These are phyloP conservation scores for Podospora conica DNA, from an alignment of 495 filamentous ascomycete genomes.

Conservation along the genomic window DNA sequence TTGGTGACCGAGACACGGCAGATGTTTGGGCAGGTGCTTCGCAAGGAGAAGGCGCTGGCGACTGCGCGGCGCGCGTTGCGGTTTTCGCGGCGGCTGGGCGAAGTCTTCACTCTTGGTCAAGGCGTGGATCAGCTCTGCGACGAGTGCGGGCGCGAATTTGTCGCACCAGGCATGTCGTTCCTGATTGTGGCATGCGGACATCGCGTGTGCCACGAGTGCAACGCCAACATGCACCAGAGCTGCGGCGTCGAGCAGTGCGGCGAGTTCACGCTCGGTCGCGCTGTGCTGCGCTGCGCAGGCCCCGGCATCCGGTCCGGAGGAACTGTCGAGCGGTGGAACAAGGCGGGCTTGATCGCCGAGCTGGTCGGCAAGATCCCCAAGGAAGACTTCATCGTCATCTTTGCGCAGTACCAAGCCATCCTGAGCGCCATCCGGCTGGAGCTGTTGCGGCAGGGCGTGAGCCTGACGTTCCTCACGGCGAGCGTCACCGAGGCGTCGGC, in stretches of 20 bases:
- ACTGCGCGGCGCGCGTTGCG: neutral
- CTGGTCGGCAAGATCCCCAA: constrained; percentile 17
- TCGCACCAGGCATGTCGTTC: constrained; percentile 6
- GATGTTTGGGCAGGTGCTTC: neutral
- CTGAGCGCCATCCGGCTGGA: constrained; percentile 18
- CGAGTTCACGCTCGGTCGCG: constrained; percentile 5
- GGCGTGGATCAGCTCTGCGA: constrained; percentile 7
- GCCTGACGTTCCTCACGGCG: neutral
- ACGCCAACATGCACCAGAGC: constrained; percentile 4
- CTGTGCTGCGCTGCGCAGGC: constrained; percentile 10
- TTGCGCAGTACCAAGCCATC: constrained; percentile 28
- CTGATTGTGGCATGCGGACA: constrained; percentile 33
- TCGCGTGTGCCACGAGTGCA: constrained; percentile 27
- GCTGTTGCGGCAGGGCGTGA: neutral
- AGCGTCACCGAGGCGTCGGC: neutral
- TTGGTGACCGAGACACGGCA: neutral
- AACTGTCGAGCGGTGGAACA: constrained; percentile 11
- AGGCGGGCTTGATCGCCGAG: constrained; percentile 20
- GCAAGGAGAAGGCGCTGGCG: neutral
- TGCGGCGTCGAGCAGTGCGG: constrained; percentile 10
- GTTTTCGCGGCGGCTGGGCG: neutral
- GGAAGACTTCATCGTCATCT: constrained; percentile 29
- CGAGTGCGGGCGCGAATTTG: neutral
- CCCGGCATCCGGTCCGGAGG: neutral
- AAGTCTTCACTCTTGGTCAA: neutral